Base-by-base conservation (phyloP, 208 protist species). In the Leishmania aethiopica region DNA sequence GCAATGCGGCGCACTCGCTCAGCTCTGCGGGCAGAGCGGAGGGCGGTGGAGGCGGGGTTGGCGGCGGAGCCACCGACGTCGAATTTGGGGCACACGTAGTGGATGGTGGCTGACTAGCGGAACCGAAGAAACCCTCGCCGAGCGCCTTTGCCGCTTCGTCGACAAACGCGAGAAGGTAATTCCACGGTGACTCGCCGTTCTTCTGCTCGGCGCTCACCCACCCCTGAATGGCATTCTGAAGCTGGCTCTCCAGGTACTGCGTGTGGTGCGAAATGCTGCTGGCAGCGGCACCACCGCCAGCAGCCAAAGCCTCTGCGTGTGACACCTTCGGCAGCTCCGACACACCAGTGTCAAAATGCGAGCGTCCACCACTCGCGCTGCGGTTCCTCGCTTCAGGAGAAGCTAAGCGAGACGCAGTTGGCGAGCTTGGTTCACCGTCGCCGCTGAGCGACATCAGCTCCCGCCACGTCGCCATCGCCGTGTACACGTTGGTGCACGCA, bases 401-500 rank as follows among this genome's bases (percentile, higher is more conserved):
- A 47, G 57, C 57, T 28, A 1, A 22, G 70, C 19, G 71, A 81
- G 66, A 51, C 51, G 40, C 53, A 53, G n/a, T 57, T 51, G 32
- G 51, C 15, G 51, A 11, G 19, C 25, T 59, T 47, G 15, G n/a
- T 19, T 0, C 40, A 47, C 47, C 19, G 37, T 66, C 45, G 55
- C 79, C 28, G 60, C 69, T 60, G 17, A 62, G 60, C 57, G 53
- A 11, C 78, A 73, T 84, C 57, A 92, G 40, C 53, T 83, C 81
- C 37, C 80, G 78, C 91, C 91, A 94, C 60, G 70, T 84, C 47
- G 80, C 86, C 40, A 91, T 62, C 42, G 89, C 83, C n/a, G 87
- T 89, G 86, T 88, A 93, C 32, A 91, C 69, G 74, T 94, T 96
- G 28, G 88, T 86, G 73, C 87, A 84, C 51, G 81, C 74, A 82